Base-by-base conservation (phyloP, 768 basidiomycete species). In the Amanita pseudoporphyria region DNA sequence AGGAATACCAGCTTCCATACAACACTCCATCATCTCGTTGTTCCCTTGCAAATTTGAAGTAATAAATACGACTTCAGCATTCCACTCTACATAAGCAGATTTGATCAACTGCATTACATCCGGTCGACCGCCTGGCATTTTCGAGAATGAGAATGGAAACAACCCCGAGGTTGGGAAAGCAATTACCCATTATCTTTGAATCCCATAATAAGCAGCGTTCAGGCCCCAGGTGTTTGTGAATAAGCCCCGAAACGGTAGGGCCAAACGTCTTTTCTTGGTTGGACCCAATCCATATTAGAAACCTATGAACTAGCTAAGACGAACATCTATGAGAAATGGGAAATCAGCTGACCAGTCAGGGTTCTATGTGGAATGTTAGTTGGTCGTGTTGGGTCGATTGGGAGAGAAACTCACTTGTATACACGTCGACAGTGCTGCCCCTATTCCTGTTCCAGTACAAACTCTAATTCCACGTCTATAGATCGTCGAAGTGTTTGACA, bases 221-320 rank as follows among this genome's bases (percentile, higher is more conserved):
- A 9, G 84, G 81, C 13, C 74, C 78, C 7, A 90, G 60, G 57
- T 84, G 77, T 49, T 72, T 70, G 53, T 76, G 76, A 54, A 90
- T 87, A 35, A 90, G 72, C 24, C 76, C 77, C 49, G 79, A 74
- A 49, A 90, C 86, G 18, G 85, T 89, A 19, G 84, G 81, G 2
- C 87, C 87, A 57, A 90, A 89, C 2, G 87, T 89, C 67, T 84
- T 87, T 60, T 85, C 86, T 62, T 88, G 87, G 60, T 87, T 82
- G 39, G 86, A 87, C 36, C 86, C 79, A 58, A 87, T 87, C 86
- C 86, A 89, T 54, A 89, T 86, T 36, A 87, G 71, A 61, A 79
- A 86, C 84, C 84, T 86, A 55, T 35, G 3, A 41, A 35, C 33
- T 32, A 26, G 32, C 53, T 21, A 31, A 28, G 12, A 28, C 7